phyloP scores from a whole-genome alignment of 2,329 filamentous ascomycete genomes.

The Coccinonectria pachysandricola region DNA sequence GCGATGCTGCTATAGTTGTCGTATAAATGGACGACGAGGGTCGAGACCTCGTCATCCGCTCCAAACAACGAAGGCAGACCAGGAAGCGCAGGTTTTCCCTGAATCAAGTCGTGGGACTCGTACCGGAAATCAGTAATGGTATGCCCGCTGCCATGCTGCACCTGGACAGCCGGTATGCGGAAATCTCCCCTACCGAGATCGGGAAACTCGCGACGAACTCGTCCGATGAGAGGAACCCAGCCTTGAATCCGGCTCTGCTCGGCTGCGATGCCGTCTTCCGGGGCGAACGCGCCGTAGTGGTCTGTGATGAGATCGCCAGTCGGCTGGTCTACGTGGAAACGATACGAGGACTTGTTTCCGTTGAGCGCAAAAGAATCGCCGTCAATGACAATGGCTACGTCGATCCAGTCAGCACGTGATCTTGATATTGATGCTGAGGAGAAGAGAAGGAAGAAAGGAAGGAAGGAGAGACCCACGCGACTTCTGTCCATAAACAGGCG shows the following conservation, averaged over 20 bases:
- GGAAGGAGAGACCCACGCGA: too few relatives aligned
- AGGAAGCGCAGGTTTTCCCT: constrained; percentile 45
- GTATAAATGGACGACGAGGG: constrained; percentile 45
- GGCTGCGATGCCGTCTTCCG: constrained; percentile 37
- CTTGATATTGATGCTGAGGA: too few relatives aligned
- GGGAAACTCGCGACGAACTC: constrained; percentile 50
- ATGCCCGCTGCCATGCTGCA: constrained; percentile 47
- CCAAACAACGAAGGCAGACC: constrained; percentile 53
- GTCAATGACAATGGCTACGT: constrained; percentile 42
- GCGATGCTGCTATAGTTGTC: constrained; percentile 49
- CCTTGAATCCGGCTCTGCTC: constrained; percentile 30
- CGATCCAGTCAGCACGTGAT: too few relatives aligned
- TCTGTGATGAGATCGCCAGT: constrained; percentile 49
- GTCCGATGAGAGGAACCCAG: constrained; percentile 43
- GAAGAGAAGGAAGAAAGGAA: too few relatives aligned
- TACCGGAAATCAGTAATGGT: constrained; percentile 50
- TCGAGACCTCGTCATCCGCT: constrained; percentile 43
- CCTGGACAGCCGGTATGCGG: constrained; percentile 49
- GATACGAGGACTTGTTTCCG: constrained; percentile 47
- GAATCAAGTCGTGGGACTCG: constrained; percentile 41
- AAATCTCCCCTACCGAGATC: constrained; percentile 55
- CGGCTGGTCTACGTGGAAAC: constrained; percentile 48
- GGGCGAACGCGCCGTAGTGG: constrained; percentile 48
- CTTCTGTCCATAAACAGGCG: too few relatives aligned
- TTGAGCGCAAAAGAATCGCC: constrained; percentile 47